Conservation (phyloP, 352 stramenopile species). For the Phytophthora syringae region DNA sequence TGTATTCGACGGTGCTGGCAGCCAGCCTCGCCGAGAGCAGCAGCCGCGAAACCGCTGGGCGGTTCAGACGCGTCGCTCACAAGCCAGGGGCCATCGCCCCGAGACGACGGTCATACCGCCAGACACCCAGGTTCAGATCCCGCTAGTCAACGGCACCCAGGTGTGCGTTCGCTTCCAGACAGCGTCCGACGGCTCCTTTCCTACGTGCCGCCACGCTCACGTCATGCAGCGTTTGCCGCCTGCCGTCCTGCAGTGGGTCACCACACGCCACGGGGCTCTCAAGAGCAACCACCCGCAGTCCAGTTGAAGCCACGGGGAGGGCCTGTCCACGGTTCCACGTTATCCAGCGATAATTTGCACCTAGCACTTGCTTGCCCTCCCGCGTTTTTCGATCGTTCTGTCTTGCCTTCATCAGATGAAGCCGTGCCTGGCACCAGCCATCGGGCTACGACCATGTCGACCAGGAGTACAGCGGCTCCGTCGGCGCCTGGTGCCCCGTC, state of each 20-base stretch:
- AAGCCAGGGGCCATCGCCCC: not conserved
- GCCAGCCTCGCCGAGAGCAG: not conserved
- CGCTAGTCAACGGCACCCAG: not conserved
- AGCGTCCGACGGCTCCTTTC: conserved; percentile 3
- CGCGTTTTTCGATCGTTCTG: no score
- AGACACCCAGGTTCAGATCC: conserved; percentile 2
- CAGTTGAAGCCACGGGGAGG: conserved; percentile 2
- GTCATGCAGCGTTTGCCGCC: not conserved
- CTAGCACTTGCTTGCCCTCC: no score
- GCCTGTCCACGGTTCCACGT: no score
- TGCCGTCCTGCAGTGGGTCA: conserved; percentile 10
- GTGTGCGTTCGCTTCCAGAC: conserved; percentile 11
- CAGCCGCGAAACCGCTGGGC: not conserved
- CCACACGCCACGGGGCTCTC: not conserved
- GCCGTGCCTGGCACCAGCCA: no score
- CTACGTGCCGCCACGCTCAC: not conserved
- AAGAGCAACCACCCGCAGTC: conserved; percentile 2
- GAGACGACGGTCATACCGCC: not conserved
- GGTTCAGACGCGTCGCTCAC: not conserved
- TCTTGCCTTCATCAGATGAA: no score
- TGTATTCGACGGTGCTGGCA: not conserved
- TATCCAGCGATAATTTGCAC: no score
- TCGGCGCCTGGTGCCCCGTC: no score
- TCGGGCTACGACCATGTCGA: no score
- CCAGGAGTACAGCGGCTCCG: no score